Evolutionary conservation across 1,284 basidiomycete species (phyloP).

Genomic region (Ganoderma lingzhi): DNA sequence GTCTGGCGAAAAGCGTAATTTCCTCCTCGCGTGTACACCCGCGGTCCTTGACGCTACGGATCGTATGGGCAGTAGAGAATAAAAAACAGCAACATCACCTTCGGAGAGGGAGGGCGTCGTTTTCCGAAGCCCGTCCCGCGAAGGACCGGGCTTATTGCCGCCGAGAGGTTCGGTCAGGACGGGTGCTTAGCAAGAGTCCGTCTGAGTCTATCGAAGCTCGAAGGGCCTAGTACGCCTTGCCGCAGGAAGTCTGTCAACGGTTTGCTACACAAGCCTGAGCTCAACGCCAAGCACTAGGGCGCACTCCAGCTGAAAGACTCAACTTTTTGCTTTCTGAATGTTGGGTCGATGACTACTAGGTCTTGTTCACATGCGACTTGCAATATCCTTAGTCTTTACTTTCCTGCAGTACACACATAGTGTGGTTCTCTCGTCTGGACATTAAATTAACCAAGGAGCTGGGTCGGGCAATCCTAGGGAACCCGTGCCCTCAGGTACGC

Average conservation of each 20-base stretch:
- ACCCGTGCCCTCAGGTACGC: neutral
- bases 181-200: conserved; percentile 1
- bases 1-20: neutral
- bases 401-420: neutral
- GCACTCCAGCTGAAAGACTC: neutral
- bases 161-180: neutral
- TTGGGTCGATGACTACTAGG: neutral
- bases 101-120: neutral
- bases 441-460: neutral
- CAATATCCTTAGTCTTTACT: neutral
- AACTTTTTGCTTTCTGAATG: neutral
- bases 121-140: too few relatives aligned
- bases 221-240: neutral
- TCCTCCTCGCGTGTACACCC: neutral
- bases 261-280: neutral
- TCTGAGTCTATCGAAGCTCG: neutral
- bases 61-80: neutral
- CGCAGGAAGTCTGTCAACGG: neutral
- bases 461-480: neutral
- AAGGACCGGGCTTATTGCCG: neutral
- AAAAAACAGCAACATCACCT: neutral
- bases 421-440: neutral
- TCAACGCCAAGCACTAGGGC: neutral
- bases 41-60: neutral
- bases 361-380: neutral